Evolutionary conservation across 2,329 filamentous ascomycete genomes (phyloP).

Genomic region (Aspergillus sp.): DNA sequence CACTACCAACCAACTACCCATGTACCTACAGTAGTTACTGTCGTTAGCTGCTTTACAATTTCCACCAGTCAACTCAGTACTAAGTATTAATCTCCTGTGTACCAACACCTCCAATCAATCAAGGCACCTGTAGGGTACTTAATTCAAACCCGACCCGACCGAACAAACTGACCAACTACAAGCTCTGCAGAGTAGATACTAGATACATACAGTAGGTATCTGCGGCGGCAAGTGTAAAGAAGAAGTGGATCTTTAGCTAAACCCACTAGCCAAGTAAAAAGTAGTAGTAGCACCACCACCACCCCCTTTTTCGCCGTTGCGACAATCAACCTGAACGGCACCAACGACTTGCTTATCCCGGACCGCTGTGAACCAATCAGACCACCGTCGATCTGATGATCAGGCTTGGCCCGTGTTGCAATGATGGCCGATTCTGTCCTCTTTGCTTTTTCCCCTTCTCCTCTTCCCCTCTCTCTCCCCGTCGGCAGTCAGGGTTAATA

Average conservation of each 20-base stretch:
- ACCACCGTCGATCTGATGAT: constrained; percentile 25
- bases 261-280: no score
- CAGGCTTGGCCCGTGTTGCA: constrained; percentile 21
- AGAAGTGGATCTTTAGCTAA: not conserved
- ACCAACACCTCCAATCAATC: not conserved
- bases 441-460: not conserved
- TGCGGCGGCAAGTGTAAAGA: not conserved
- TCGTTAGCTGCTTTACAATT: no score
- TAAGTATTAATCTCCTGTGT: not conserved
- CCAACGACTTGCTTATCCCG: constrained; percentile 2
- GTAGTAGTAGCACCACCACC: not conserved
- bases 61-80: no score
- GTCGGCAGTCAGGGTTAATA: no score
- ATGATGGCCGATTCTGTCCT: not conserved
- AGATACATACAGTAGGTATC: not conserved
- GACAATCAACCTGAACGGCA: constrained; percentile 1
- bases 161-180: no score
- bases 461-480: no score
- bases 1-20: no score
- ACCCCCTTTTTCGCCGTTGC: constrained; percentile 18
- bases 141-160: not conserved
- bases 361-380: constrained; percentile 17
- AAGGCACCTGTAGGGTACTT: not conserved
- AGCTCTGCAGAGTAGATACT: no score
- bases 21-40: no score